These are phyloP conservation scores for Cercophora sp. DNA, from an alignment of 495 filamentous ascomycete species.

Conservation along the genomic window DNA sequence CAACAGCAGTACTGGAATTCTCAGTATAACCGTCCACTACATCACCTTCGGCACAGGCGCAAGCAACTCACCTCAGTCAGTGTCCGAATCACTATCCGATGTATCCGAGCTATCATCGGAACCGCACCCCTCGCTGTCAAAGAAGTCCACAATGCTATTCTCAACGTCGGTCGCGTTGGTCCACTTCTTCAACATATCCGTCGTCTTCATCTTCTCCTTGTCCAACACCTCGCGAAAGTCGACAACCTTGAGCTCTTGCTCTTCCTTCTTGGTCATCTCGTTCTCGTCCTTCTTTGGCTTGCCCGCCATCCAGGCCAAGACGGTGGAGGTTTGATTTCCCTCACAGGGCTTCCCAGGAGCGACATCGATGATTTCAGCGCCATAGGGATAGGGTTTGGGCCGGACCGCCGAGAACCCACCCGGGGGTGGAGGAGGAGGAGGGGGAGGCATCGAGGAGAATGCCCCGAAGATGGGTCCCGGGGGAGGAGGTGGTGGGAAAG, in stretches of 20 bases:
- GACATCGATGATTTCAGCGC: neutral
- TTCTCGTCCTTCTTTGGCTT: neutral
- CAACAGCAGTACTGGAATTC: too few relatives aligned
- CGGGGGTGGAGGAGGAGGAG: neutral
- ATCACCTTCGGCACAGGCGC: too few relatives aligned
- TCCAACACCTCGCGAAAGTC: neutral
- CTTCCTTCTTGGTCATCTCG: neutral
- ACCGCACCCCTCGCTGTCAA: neutral
- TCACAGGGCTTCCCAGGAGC: neutral
- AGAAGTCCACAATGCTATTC: neutral
- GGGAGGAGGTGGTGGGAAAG: neutral
- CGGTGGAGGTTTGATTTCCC: neutral
- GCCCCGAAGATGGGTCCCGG: neutral
- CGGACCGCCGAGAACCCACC: neutral
- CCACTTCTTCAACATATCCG: neutral
- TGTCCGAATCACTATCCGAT: neutral
- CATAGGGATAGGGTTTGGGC: neutral
- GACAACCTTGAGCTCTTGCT: neutral
- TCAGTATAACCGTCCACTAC: too few relatives aligned
- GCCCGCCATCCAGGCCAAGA: neutral
- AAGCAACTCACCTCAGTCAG: too few relatives aligned
- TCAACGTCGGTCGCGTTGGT: neutral
- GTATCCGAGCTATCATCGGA: neutral
- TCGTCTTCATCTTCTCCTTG: neutral
- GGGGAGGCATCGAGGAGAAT: neutral